Evolutionary conservation across 2,329 filamentous ascomycete genomes (phyloP).

Genomic region (Colletotrichum endophyticum): DNA sequence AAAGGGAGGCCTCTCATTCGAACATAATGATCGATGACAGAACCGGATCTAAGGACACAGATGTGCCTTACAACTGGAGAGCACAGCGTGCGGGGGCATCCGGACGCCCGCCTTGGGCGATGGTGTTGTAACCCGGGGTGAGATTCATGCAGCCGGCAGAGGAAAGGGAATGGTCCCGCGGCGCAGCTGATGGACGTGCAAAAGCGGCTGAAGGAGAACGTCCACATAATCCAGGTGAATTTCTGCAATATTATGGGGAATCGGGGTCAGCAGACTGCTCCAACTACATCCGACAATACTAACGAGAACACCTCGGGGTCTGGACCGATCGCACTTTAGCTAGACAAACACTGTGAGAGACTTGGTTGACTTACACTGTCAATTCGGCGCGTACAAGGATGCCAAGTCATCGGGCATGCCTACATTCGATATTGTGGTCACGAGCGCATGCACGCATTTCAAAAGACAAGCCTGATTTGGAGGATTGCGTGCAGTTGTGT

Average conservation of each 20-base stretch:
- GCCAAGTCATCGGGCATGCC: slow-evolving; percentile 9
- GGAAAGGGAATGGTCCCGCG: background rate
- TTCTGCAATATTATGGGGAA: background rate
- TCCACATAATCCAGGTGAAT: background rate
- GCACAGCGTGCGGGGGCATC: background rate
- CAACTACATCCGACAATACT: background rate
- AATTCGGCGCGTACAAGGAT: background rate
- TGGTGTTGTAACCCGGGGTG: slow-evolving; percentile 3
- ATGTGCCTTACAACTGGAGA: background rate
- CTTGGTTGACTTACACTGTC: background rate
- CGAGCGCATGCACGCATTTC: background rate
- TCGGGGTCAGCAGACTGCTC: slow-evolving; percentile 10
- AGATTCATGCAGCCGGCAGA: background rate
- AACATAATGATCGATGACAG: background rate
- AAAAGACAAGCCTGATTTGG: background rate
- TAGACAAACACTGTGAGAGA: slow-evolving; percentile 13
- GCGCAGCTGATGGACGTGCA: background rate
- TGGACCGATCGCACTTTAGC: background rate
- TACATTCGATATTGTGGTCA: background rate
- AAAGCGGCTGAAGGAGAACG: background rate
- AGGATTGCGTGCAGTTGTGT: background rate
- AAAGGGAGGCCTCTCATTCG: background rate
- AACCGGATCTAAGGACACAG: background rate
- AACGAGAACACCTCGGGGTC: background rate
- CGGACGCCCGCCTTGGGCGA: background rate